These are phyloP conservation scores for Halteria grandinella DNA, from an alignment of 73 alveolate genomes.

Conservation along the genomic window DNA sequence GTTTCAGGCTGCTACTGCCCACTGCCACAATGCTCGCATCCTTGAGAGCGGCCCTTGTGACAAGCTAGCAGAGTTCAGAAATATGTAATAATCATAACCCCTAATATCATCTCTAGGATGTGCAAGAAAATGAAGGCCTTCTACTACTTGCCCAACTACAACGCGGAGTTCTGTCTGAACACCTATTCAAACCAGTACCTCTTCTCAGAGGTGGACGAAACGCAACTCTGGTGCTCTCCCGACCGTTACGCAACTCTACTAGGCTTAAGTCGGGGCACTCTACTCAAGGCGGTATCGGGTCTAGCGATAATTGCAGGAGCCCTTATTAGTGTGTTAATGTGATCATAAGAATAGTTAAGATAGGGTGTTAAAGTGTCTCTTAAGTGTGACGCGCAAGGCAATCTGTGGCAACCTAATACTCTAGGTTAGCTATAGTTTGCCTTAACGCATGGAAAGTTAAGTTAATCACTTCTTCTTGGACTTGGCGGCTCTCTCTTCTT, in stretches of 20 bases:
- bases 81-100: not conserved
- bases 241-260: not conserved
- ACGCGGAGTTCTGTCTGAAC: conserved; percentile 15
- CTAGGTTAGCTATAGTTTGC: no score
- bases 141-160: conserved; percentile 32
- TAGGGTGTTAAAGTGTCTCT: no score
- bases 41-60: conserved; percentile 44
- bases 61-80: not conserved
- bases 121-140: conserved; percentile 30
- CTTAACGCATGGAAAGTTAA: no score
- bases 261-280: not conserved
- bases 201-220: conserved; percentile 36
- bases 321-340: no score
- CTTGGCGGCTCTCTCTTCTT: conserved; percentile 67
- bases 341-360: no score
- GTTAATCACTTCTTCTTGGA: conserved; percentile 20
- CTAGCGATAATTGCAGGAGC: no score
- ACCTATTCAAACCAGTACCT: conserved; percentile 24
- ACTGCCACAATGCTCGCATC: conserved; percentile 14
- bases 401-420: no score
- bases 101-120: not conserved
- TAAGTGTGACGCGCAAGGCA: no score
- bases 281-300: no score
- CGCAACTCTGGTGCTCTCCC: conserved; percentile 24
- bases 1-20: conserved; percentile 3